Base-by-base conservation (phyloP, 140 eudicot species). In the Stevia rebaudiana region DNA sequence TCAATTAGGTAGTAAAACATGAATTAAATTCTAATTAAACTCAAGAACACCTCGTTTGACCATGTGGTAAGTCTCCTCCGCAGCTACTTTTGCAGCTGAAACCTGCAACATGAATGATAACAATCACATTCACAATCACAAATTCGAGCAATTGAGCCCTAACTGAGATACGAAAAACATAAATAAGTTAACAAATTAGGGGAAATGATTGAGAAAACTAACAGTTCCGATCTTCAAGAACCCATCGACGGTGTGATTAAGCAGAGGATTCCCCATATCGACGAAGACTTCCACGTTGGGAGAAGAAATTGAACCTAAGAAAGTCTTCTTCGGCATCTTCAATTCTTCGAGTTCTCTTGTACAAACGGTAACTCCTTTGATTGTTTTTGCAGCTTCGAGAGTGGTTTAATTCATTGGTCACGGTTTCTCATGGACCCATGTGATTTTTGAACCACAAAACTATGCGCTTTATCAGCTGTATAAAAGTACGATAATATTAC, bases 181-280 rank as follows among this genome's bases (percentile, higher is more conserved):
- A 36, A 41, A 57, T 1, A 25, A 18, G 23, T 53, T 13, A 15
- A 57, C 2, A 41, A 30, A 39, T 68, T 13, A 24, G 53, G 61
- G 61, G 53, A 54, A 60, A 5, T 1, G 44, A 18, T 0, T 3
- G n/a, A 11, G 57, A 25, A 28, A 8, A 54, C 55, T 42, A 68
- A 90, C 97, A 63, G 88, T 60, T 80, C 97, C 97, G 53, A 87
- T 90, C 86, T 87, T 90, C 57, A 90, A 16, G 80, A 90, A 90
- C 23, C 90, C 97, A 71, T 90, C 95, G 62, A 90, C 50, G 40
- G 90, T 84, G 75, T 43, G 94, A 63, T 90, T 83, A 35, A 90
- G 82, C 31, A 87, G 65, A 10, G 90, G 94, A 30, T 84, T 74
- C 28, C 95, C 95, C 63, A 62, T 56, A 58, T 90, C 97, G 13